Conservation (phyloP, 2,329 filamentous ascomycete species). For the Fusarium annulatum region DNA sequence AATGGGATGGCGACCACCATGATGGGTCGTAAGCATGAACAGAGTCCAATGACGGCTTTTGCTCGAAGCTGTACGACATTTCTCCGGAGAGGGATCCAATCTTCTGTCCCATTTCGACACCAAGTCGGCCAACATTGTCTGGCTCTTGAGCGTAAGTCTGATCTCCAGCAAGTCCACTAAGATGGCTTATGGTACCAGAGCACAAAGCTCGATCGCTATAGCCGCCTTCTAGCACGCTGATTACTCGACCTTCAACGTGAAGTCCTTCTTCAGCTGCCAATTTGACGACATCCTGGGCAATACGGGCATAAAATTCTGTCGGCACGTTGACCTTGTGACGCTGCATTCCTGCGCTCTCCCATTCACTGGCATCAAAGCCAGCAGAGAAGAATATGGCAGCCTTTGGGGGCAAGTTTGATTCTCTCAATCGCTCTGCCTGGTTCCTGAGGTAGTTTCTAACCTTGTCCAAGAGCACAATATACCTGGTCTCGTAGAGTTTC, state of each 20-base stretch:
- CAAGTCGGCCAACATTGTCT: slow-evolving; percentile 57
- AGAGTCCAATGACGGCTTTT: slow-evolving; percentile 37
- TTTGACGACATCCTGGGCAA: slow-evolving; percentile 85
- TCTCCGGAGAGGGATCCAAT: slow-evolving; percentile 55
- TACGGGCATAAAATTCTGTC: slow-evolving; percentile 93
- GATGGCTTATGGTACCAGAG: slow-evolving; percentile 89
- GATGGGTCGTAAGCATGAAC: slow-evolving; percentile 68
- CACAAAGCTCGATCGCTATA: slow-evolving; percentile 93
- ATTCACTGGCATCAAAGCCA: slow-evolving; percentile 96
- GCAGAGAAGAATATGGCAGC: slow-evolving; percentile 95
- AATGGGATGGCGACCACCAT: slow-evolving; percentile 76
- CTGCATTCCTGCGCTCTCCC: slow-evolving; percentile 93
- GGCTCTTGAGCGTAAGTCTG: slow-evolving; percentile 54
- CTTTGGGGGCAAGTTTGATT: slow-evolving; percentile 72
- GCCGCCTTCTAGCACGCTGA: slow-evolving; percentile 95
- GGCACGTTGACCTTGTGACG: slow-evolving; percentile 95
- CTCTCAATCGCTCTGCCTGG: slow-evolving; percentile 74
- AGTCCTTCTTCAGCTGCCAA: slow-evolving; percentile 84
- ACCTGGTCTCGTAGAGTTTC: slow-evolving; percentile 84
- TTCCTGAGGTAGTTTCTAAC: slow-evolving; percentile 78
- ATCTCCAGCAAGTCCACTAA: slow-evolving; percentile 80
- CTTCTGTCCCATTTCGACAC: slow-evolving; percentile 68
- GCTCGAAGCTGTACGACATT: slow-evolving; percentile 25
- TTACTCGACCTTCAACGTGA: slow-evolving; percentile 82
- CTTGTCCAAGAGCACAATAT: slow-evolving; percentile 82